Percentiles rank a stretch among this genome's conserved stretches.
Evolutionary conservation across 371 early-diverging fungal species (phyloP).

Genomic region (Dichotomocladium elegans): DNA sequence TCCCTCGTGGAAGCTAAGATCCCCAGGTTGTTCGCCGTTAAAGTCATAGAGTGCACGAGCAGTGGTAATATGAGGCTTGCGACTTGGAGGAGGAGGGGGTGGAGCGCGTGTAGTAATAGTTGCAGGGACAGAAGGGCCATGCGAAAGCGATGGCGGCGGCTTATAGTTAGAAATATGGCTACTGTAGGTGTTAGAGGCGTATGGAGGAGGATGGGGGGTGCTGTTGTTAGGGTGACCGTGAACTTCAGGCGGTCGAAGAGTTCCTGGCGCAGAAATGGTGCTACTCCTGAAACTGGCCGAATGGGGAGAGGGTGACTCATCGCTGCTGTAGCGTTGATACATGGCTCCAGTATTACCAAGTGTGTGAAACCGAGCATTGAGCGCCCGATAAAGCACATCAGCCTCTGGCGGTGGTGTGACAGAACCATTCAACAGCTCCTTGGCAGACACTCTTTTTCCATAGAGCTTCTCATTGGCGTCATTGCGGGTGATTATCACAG

Average conservation of each 20-base stretch:
- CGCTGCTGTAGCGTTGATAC: slow-evolving; percentile 16
- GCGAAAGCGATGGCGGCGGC: not conserved
- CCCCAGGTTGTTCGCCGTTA: slow-evolving; percentile 63
- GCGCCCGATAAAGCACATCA: slow-evolving; percentile 75
- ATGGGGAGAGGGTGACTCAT: not conserved
- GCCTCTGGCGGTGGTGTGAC: slow-evolving; percentile 80
- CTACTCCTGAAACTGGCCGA: slow-evolving; percentile 5
- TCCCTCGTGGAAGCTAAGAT: slow-evolving; percentile 68
- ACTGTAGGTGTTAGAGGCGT: not conserved
- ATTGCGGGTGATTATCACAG: slow-evolving; percentile 85
- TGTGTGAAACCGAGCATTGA: slow-evolving; percentile 38
- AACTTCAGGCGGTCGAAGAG: slow-evolving; percentile 5
- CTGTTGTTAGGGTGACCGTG: not conserved
- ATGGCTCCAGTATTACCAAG: slow-evolving; percentile 18
- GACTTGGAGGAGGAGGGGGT: slow-evolving; percentile 31
- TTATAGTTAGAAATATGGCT: not conserved
- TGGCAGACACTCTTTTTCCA: slow-evolving; percentile 72
- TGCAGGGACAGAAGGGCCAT: not conserved
- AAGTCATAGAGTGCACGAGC: slow-evolving; percentile 74
- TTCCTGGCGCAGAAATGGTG: slow-evolving; percentile 7
- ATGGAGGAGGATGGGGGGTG: not conserved
- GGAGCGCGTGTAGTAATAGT: slow-evolving; percentile 8
- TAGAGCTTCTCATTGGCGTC: slow-evolving; percentile 91
- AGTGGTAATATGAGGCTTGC: slow-evolving; percentile 28
- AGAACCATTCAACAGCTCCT: slow-evolving; percentile 75